Base-by-base conservation (phyloP, 768 basidiomycete genomes). In the Cyclocybe cylindracea region DNA sequence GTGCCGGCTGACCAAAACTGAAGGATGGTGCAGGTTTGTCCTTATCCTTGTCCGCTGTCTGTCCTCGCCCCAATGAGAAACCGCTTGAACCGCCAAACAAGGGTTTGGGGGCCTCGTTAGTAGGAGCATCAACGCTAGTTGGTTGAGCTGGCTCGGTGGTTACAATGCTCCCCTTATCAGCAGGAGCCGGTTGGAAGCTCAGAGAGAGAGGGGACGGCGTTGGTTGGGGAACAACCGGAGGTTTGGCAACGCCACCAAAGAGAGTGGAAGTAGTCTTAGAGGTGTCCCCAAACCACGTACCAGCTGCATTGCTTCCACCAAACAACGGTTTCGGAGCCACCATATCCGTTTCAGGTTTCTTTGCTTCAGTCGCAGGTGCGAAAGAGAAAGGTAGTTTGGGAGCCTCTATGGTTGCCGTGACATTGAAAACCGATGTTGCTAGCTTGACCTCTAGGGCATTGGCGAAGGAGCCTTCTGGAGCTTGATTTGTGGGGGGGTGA, bases 21-120 rank as follows among this genome's bases (percentile, higher is more conserved):
- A 42, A 42, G 29, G 16, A 10, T 16, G 24, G 24, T 29, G 13
- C 19, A 19, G 37, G 37, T 38, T 38, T 38, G 37, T 16, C 14
- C 37, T 57, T 55, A 13, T 55, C 35, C 39, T 55, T 54, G 33
- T 54, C 44, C 31, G 49, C 43, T 16, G 44, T 14, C 24, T 11
- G 35, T 24, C 53, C 16, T 39, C 55, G 54, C 37, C 51, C 55
- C 29, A 57, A 57, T 39, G 53, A 50, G 43, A 64, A 63, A 31
- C 42, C 63, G 37, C 37, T 39, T 44, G 51, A 36, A 31, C 47
- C 53, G 32, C 72, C 69, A 42, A 83, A 80, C 6, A 70, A 29
- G 2, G 79, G 67, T 58, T 82, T 79, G 0, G 77, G 64, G 0
- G 70, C 60, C 19, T 79, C 75, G 7, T 50, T 52, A 36, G 53